These are phyloP conservation scores for Solanum clarkiae DNA, from an alignment of 257 asterid genomes.

Conservation along the genomic window DNA sequence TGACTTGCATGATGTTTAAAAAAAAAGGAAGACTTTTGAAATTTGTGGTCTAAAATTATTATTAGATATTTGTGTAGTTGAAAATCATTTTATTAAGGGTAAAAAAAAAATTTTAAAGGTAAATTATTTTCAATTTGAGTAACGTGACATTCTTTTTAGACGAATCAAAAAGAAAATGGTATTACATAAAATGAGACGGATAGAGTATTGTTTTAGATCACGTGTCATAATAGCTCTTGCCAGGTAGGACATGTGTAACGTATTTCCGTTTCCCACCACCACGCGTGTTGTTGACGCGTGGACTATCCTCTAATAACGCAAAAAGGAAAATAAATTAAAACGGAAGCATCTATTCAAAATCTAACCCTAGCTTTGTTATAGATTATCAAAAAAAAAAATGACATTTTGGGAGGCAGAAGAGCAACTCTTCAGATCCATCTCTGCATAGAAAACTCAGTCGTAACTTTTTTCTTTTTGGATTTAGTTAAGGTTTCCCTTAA, in stretches of 20 bases:
- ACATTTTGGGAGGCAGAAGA: neutral
- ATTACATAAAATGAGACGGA: too few relatives aligned
- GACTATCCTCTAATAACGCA: neutral
- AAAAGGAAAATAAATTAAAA: neutral
- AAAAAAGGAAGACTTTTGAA: too few relatives aligned
- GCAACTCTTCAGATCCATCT: neutral
- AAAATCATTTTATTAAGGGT: too few relatives aligned
- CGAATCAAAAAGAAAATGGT: fast-evolving
- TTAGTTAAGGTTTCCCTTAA: neutral
- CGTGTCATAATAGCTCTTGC: neutral
- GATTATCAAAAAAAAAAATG: neutral
- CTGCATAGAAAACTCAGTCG: neutral
- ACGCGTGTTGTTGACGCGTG: neutral
- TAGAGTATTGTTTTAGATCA: neutral
- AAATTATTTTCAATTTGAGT: too few relatives aligned
- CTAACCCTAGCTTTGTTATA: conserved; percentile 4
- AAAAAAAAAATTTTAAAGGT: too few relatives aligned
- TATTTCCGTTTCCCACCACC: neutral
- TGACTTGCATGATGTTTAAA: too few relatives aligned
- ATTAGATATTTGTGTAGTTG: too few relatives aligned
- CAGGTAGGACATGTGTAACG: neutral
- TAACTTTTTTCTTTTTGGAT: neutral
- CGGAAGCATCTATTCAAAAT: neutral
- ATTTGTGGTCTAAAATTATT: too few relatives aligned
- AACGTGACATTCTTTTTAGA: too few relatives aligned